Evolutionary conservation across 2,329 filamentous ascomycete species (phyloP).

Genomic region (Ceratocystis papillata): DNA sequence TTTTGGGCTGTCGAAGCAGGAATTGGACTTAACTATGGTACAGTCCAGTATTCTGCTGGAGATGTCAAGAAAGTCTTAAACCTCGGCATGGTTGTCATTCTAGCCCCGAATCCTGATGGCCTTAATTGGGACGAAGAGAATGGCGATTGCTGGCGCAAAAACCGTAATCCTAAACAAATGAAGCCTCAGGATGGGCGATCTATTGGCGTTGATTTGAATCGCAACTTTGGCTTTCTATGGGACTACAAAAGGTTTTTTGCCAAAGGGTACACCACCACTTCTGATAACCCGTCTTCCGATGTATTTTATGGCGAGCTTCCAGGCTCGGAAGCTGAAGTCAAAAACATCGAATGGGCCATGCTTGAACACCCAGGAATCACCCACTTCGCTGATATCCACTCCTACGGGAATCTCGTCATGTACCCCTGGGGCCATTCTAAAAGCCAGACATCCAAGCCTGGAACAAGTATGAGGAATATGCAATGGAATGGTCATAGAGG

Average conservation of each 20-base stretch:
- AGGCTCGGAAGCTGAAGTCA: conserved; percentile 47
- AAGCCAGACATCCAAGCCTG: conserved; percentile 36
- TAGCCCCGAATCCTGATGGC: conserved; percentile 46
- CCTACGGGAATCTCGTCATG: conserved; percentile 41
- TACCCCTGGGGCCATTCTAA: conserved; percentile 50
- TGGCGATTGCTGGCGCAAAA: conserved; percentile 46
- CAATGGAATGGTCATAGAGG: conserved; percentile 44
- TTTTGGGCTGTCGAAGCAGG: conserved; percentile 42
- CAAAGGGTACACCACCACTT: conserved; percentile 33
- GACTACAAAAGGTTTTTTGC: conserved; percentile 40
- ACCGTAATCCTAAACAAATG: conserved; percentile 35
- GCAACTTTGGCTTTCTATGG: conserved; percentile 50
- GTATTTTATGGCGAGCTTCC: conserved; percentile 42
- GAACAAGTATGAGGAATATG: conserved; percentile 44
- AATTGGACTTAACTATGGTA: conserved; percentile 42
- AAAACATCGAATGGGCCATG: conserved; percentile 44
- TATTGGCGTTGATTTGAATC: conserved; percentile 40
- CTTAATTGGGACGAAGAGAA: conserved; percentile 42
- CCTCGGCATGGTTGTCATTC: conserved; percentile 44
- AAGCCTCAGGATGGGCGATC: conserved; percentile 27
- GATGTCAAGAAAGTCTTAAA: conserved; percentile 43
- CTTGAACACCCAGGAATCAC: conserved; percentile 40
- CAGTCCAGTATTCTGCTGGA: conserved; percentile 40
- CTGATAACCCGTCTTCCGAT: conserved; percentile 35
- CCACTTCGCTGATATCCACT: conserved; percentile 52